A percentile compares a stretch with the other conserved stretches of the same genome.
phyloP scores from a whole-genome alignment of 805 yeast species.

The Priceomyces castillae region DNA sequence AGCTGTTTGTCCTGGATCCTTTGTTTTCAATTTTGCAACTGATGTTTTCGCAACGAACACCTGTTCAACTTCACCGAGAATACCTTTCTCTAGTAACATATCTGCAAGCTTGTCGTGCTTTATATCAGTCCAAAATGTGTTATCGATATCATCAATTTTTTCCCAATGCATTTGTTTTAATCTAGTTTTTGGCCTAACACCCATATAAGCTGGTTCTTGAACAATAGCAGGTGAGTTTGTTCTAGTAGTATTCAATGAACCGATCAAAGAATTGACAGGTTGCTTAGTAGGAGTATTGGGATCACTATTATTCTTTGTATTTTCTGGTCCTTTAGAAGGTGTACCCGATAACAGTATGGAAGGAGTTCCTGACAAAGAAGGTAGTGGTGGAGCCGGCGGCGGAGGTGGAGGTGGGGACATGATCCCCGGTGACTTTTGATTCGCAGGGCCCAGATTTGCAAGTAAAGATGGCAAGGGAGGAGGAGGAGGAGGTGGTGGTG shows the following conservation, averaged over 20 bases:
- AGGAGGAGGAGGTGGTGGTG: constrained; percentile 20
- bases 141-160: constrained; percentile 75
- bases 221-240: not conserved
- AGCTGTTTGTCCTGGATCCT: constrained; percentile 17
- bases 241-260: not conserved
- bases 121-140: constrained; percentile 80
- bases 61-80: constrained; percentile 77
- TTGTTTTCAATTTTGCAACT: constrained; percentile 34
- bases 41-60: constrained; percentile 82
- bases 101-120: constrained; percentile 59
- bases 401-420: constrained; percentile 17
- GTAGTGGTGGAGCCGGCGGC: constrained; percentile 19
- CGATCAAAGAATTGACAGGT: not conserved
- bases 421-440: not conserved
- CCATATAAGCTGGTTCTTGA: not conserved
- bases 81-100: constrained; percentile 70
- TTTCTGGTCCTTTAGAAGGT: not conserved
- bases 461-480: constrained; percentile 18
- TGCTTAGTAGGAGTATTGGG: constrained; percentile 2
- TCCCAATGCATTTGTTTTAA: constrained; percentile 98
- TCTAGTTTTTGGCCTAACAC: constrained; percentile 62
- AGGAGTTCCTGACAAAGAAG: not conserved
- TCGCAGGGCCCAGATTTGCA: not conserved
- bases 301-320: not conserved
- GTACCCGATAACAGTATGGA: not conserved